Evolutionary conservation across 805 yeast species (phyloP), one percentile per base, ranked within the genome.

Genomic region (Candida oleophila): DNA sequence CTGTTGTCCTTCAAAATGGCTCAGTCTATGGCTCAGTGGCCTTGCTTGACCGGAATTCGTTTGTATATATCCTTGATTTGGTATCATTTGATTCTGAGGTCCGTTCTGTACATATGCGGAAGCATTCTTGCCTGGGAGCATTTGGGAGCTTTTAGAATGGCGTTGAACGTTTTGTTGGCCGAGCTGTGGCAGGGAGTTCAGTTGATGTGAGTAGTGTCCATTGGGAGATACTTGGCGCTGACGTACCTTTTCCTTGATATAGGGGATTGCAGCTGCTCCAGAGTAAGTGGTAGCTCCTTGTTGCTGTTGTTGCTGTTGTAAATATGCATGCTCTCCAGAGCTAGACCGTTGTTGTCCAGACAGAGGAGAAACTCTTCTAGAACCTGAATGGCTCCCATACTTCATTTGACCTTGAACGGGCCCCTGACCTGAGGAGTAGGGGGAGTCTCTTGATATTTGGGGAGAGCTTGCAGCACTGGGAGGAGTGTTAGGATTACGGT

Each of bases 401-500:
- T 48, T 16, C 35, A 52, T 40, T 38, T 50, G 49, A 40, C 44
- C 33, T 14, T 56, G 48, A 25, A 50, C 22, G 5, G 53, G 28
- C 3, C 21, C 34, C 7, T 46, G 45, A 5, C 49, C 36, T 3
- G 55, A 47, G 0, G 56, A 56, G 45, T 61, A 61, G 3, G 65
- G 65, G 7, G 64, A 59, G 19, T 57, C 60, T n/a, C 47, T 47
- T 18, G 41, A 30, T 8, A 11, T 40, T 12, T 22, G 30, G 4
- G 39, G 21, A 11, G 39, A 18, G 30, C 11, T 25, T 25, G 30
- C 9, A 5, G 11, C 5, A 30, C 28, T 32, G 18, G 41, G 30
- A 33, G 52, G 47, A 8, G 50, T 55, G 22, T 48, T 52, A 2
- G 66, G 65, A n/a, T 55, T 61, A 22, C 64, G 59, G 50, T 70